Base-by-base conservation (phyloP, 1,139 yeast species). In the Lodderomyces metapsilosis region DNA sequence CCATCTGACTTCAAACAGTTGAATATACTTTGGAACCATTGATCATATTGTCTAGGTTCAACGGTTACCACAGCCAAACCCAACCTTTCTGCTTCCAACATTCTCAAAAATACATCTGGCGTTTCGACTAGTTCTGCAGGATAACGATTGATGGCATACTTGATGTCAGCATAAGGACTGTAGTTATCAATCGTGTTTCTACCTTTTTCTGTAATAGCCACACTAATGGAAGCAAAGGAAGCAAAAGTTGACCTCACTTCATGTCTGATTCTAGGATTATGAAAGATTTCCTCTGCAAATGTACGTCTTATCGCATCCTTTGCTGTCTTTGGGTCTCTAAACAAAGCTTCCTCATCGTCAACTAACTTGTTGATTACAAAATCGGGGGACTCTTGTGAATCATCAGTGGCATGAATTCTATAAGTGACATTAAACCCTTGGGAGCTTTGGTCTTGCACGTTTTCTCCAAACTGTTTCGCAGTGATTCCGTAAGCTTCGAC, bases 151-250 rank as follows among this genome's bases (percentile, higher is more conserved):
- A 81, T 77, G 13, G 96, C 95, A 61, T 92, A 94, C 60, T 92
- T 94, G 66, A 94, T 84, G 56, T 88, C 96, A 46, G 85, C 88
- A 55, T 82, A 91, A 1, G 92, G 86, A 48, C 92, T 84, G 48
- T 82, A 82, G 43, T 78, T 82, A 51, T 85, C 95, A 48, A 92
- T 92, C 49, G 84, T 81, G 37, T 80, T 71, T 53, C 80, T 80
- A 47, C 99, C 99, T 64, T 88, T 89, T 49, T 89, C 95, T 0
- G 98, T 91, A 32, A 91, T 66, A 12, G 80, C 77, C 17, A 91
- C 84, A 58, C 86, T 84, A 16, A 91, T 76, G 20, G 77, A 74
- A 12, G 95, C 88, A 54, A 76, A 81, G 33, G 75, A 72, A 59
- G 81, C 78, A 59, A 81, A 87, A 18, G 83, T 79, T 7, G 75